Evolutionary conservation across 768 basidiomycete species (phyloP), one percentile per base, ranked within the genome.

Genomic region (Scleroderma bovista): DNA sequence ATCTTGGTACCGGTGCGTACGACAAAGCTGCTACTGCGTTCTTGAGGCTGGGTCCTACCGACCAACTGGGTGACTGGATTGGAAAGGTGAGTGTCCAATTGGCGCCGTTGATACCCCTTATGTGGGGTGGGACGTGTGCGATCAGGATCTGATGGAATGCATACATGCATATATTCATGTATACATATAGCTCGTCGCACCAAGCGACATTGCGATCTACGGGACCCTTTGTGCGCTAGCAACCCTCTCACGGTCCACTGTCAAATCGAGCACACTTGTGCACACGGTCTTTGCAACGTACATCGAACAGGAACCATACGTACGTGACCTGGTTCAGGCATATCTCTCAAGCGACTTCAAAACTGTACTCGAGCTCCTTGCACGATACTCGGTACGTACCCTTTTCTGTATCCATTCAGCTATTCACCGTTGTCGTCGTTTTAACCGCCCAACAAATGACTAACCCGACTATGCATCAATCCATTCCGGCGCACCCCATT

Each of bases 321-420:
- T 93, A 31, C 81, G 94, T 33, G 93, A 95, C 47, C 77, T 96
- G 38, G 71, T 93, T 47, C 86, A 88, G 52, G 80, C 87, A 2
- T 96, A 92, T 69, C 84, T 93, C 75, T 76, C 77, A 51, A 93
- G 87, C 64, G 81, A 86, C 58, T 97, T 96, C 74, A 90, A 86
- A 61, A 78, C 75, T 6, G 88, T 88, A 8, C 76, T 94, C 12
- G 85, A 86, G 26, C 69, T 90, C 17, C 76, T 97, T 40, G 75
- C 79, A 9, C 75, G 77, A 50, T 81, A 86, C 62, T 88, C 87
- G 24, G 92, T 89, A 60, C 45, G 72, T 57, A 44, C 26, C 11
- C n/a, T 38, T 29, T 29, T 9, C 9, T 29, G 26, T 29, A 29
- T 9, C 5, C 9, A 29, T 29, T 40, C 3, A 31, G 29, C 40